Conservation (phyloP, 1,284 basidiomycete species). For the Malassezia japonica region DNA sequence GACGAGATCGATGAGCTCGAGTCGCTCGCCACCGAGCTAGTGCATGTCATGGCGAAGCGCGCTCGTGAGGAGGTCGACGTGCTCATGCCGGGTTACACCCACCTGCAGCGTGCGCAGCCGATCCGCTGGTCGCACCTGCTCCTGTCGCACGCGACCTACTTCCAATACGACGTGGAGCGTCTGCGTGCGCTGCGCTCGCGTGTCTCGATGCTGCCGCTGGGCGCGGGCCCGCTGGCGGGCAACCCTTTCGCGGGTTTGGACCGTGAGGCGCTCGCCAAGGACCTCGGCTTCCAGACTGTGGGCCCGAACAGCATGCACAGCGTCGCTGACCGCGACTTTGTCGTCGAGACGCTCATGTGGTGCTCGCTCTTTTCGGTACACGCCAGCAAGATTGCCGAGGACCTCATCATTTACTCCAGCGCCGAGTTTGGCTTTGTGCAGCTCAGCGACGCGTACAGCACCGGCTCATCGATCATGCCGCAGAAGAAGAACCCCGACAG, state of each 20-base stretch:
- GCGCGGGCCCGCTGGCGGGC: slow-evolving; percentile 86
- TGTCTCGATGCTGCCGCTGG: slow-evolving; percentile 83
- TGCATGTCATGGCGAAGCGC: slow-evolving; percentile 78
- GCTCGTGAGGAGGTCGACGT: slow-evolving; percentile 84
- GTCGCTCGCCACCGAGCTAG: slow-evolving; percentile 64
- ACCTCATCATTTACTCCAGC: slow-evolving; percentile 90
- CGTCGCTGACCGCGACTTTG: slow-evolving; percentile 91
- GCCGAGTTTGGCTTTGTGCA: slow-evolving; percentile 92
- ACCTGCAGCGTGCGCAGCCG: slow-evolving; percentile 73
- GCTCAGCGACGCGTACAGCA: slow-evolving; percentile 92
- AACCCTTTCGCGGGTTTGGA: slow-evolving; percentile 65
- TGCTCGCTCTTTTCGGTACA: slow-evolving; percentile 82
- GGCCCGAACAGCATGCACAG: slow-evolving; percentile 53
- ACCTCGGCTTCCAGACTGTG: slow-evolving; percentile 44
- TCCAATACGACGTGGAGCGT: slow-evolving; percentile 75
- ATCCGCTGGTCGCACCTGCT: slow-evolving; percentile 97
- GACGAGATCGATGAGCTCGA: slow-evolving; percentile 67
- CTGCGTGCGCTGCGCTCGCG: slow-evolving; percentile 63
- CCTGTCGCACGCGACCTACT: slow-evolving; percentile 86
- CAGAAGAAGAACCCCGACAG: slow-evolving; percentile 99
- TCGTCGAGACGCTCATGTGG: slow-evolving; percentile 96
- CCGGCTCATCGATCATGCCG: slow-evolving; percentile 98
- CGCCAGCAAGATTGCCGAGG: slow-evolving; percentile 86
- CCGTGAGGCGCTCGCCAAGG: slow-evolving; percentile 40
- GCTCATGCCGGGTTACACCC: slow-evolving; percentile 90